Base-by-base conservation (phyloP, 2,329 filamentous ascomycete genomes). In the Apiospora pterosperma region DNA sequence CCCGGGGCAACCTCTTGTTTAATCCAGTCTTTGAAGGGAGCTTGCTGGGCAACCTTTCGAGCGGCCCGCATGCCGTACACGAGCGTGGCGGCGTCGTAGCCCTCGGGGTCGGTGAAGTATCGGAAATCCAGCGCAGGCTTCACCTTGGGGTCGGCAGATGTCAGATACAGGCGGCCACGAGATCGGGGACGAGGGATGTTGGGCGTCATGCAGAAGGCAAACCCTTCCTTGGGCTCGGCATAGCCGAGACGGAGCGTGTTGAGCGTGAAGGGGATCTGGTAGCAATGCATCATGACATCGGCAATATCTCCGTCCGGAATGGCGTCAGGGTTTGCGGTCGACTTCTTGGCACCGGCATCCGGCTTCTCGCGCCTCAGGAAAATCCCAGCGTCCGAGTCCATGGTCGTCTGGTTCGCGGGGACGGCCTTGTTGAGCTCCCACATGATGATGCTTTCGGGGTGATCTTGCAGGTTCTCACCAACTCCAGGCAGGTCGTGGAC, bases 261-360 rank as follows among this genome's bases (percentile, higher is more conserved):
- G 70, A 93, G 87, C 67, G 90, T 92, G 80, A 97, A 97, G 63
- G 93, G 93, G 70, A 97, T 96, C 80, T 97, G 93, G 82, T 97
- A 97, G 85, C 93, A 97, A 82, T 97, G 93, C 91, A 96, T 96
- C 93, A 97, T 97, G 73, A 96, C 81, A 74, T 97, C 93, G 68
- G 91, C 91, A 63, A 92, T 89, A 67, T 91, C 86, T 62, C 90
- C 90, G 71, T 96, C 92, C 2, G 80, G 76, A 44, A 85, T 73
- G 6, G 75, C 78, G n/a, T 78, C 73, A 19, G 83, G 81, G 68
- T 82, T 84, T 68, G 84, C 83, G 7, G 80, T 76, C 14, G 75
- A 75, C 66, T 79, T 78, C 67, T 81, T 80, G 64, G 86, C 86
- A 4, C 84, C 86, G 2, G 92, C 91, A 73, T 94, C 88, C 71